Conservation (phyloP, 768 basidiomycete species). For the Candolleomyces aberdarensis region DNA sequence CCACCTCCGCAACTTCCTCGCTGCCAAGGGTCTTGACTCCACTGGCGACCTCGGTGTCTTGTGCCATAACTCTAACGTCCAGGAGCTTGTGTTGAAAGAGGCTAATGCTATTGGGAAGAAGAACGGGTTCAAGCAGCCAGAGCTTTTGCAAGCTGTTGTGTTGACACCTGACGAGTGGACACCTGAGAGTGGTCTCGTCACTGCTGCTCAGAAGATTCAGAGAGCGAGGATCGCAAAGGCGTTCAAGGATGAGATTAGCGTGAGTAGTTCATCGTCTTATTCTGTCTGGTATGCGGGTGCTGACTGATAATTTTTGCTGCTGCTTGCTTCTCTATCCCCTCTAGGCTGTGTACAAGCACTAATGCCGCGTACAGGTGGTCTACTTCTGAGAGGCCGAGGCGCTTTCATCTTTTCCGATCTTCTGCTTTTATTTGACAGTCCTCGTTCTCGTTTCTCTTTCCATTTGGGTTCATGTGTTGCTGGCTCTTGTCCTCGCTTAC, state of each 20-base stretch:
- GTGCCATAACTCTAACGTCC: constrained; percentile 53
- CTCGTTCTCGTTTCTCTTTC: too few species aligned
- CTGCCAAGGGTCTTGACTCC: constrained; percentile 32
- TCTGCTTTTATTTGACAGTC: too few species aligned
- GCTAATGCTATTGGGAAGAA: constrained; percentile 82
- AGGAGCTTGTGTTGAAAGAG: constrained; percentile 66
- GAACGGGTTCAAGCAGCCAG: constrained; percentile 77
- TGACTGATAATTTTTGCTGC: too few species aligned
- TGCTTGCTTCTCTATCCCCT: too few species aligned
- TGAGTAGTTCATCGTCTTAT: neutral
- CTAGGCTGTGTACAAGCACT: too few species aligned
- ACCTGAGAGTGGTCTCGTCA: constrained; percentile 83
- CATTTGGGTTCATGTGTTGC: too few species aligned
- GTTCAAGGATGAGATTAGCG: constrained; percentile 30
- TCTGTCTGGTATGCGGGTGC: too few species aligned
- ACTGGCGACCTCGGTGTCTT: constrained; percentile 46
- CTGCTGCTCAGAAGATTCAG: constrained; percentile 44
- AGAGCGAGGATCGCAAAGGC: constrained; percentile 31
- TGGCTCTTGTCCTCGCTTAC: too few species aligned
- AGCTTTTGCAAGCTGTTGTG: constrained; percentile 73
- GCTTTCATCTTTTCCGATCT: too few species aligned
- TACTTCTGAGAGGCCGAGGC: too few species aligned
- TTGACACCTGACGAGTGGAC: constrained; percentile 89
- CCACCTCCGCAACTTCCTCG: constrained; percentile 64
- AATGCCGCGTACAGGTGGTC: too few species aligned